phyloP scores from a whole-genome alignment of 2,329 filamentous ascomycete genomes.

The Aspergillus transmontanensis region DNA sequence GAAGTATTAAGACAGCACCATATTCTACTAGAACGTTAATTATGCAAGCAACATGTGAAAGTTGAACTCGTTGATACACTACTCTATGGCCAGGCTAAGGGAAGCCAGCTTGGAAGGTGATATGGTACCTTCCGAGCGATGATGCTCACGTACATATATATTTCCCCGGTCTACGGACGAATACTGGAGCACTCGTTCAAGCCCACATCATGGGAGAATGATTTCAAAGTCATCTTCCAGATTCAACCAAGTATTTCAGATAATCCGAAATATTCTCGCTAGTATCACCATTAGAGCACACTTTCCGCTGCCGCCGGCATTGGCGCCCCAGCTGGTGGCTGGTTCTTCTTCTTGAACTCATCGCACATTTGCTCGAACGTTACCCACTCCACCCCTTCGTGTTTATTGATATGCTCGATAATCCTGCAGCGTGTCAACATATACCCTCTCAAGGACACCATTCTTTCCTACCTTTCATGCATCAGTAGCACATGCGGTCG shows the following conservation, averaged over 20 bases:
- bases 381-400: constrained; percentile 53
- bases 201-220: too few relatives aligned
- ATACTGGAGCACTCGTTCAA: too few relatives aligned
- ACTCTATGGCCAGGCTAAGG: too few relatives aligned
- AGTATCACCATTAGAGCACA: background rate
- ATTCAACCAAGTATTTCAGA: background rate
- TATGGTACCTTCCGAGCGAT: too few relatives aligned
- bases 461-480: constrained; percentile 56
- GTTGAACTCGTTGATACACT: too few relatives aligned
- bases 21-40: too few relatives aligned
- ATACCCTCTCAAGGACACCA: too few relatives aligned
- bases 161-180: accelerated
- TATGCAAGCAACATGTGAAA: too few relatives aligned
- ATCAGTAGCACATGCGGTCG: constrained; percentile 72
- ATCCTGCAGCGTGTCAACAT: constrained; percentile 40
- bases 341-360: constrained; percentile 62
- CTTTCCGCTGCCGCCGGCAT: constrained; percentile 24
- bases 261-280: accelerated
- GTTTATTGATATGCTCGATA: constrained; percentile 69
- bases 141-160: too few relatives aligned
- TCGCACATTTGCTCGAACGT: constrained; percentile 71
- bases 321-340: constrained; percentile 26
- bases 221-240: too few relatives aligned
- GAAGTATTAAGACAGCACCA: too few relatives aligned
- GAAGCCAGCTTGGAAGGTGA: too few relatives aligned